These are phyloP conservation scores for Nitzschia putrida DNA, from an alignment of 108 stramenopile genomes.

Conservation along the genomic window DNA sequence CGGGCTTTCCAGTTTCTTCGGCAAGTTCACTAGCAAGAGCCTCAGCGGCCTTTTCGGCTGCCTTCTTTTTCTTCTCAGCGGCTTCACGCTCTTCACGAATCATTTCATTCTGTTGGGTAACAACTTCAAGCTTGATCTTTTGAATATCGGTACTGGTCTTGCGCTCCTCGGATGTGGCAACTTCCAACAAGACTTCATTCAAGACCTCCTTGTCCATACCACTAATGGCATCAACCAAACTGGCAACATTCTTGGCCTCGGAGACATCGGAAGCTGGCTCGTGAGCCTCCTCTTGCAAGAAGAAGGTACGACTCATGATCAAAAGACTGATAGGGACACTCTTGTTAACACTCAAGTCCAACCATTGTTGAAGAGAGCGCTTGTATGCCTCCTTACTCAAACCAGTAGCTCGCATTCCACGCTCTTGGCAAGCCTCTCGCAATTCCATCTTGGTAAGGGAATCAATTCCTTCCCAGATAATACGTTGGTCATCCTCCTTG, in stretches of 20 bases:
- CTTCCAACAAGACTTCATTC: slow-evolving; percentile 94
- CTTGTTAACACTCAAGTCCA: slow-evolving; percentile 94
- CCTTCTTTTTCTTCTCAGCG: slow-evolving; percentile 61
- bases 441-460: slow-evolving; percentile 96
- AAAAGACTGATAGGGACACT: slow-evolving; percentile 94
- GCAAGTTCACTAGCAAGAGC: slow-evolving; percentile 10
- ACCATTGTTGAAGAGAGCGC: slow-evolving; percentile 89
- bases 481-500: slow-evolving; percentile 95
- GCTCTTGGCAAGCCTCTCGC: slow-evolving; percentile 93
- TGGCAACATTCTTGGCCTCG: slow-evolving; percentile 60
- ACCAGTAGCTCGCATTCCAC: slow-evolving; percentile 96
- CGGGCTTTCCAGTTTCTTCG: slow-evolving; percentile 2
- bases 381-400: slow-evolving; percentile 90
- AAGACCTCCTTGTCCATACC: slow-evolving; percentile 93
- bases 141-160: slow-evolving; percentile 66
- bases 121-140: slow-evolving; percentile 81
- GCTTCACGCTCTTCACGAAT: slow-evolving; percentile 76
- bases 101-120: slow-evolving; percentile 78
- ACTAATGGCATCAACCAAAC: slow-evolving; percentile 90
- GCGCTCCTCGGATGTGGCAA: slow-evolving; percentile 84
- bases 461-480: slow-evolving; percentile 97
- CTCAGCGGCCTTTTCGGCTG: slow-evolving; percentile 34
- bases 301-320: slow-evolving; percentile 96
- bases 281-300: slow-evolving; percentile 75
- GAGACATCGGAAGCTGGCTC: slow-evolving; percentile 30